Conservation (phyloP, 2,329 filamentous ascomycete species). For the Colletotrichum truncatum region DNA sequence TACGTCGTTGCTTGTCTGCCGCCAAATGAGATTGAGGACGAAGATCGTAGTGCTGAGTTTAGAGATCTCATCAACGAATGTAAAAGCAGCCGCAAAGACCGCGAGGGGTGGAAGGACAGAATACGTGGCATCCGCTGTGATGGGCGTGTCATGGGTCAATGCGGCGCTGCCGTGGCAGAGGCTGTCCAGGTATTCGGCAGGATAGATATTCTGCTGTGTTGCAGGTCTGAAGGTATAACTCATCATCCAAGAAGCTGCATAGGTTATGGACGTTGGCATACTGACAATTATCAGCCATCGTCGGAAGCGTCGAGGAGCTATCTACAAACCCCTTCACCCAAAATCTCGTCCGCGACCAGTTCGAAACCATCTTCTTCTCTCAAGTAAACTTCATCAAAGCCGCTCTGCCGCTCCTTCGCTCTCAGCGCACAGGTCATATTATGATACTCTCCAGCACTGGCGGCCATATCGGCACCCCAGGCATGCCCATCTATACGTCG, state of each 20-base stretch:
- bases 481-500: constrained; percentile 89
- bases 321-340: constrained; percentile 76
- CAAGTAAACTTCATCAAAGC: constrained; percentile 97
- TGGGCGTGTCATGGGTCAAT: constrained; percentile 72
- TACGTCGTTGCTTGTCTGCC: constrained; percentile 87
- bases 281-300: constrained; percentile 66
- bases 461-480: constrained; percentile 91
- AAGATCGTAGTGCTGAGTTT: constrained; percentile 80
- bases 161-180: constrained; percentile 87
- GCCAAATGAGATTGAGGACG: constrained; percentile 80
- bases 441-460: constrained; percentile 90
- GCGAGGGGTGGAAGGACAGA: constrained; percentile 83
- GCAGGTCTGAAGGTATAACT: constrained; percentile 80
- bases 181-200: constrained; percentile 85
- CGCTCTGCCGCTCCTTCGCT: constrained; percentile 80
- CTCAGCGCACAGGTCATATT: constrained; percentile 86
- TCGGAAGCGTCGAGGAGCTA: constrained; percentile 92
- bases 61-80: constrained; percentile 79
- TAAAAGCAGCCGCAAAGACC: constrained; percentile 68
- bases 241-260: not conserved
- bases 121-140: constrained; percentile 74
- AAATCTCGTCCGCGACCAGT: constrained; percentile 87
- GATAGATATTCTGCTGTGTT: constrained; percentile 91
- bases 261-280: not conserved
- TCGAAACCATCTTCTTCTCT: constrained; percentile 94